Evolutionary conservation across 2,329 filamentous ascomycete genomes (phyloP).

Genomic region (Scedosporium apiospermum): DNA sequence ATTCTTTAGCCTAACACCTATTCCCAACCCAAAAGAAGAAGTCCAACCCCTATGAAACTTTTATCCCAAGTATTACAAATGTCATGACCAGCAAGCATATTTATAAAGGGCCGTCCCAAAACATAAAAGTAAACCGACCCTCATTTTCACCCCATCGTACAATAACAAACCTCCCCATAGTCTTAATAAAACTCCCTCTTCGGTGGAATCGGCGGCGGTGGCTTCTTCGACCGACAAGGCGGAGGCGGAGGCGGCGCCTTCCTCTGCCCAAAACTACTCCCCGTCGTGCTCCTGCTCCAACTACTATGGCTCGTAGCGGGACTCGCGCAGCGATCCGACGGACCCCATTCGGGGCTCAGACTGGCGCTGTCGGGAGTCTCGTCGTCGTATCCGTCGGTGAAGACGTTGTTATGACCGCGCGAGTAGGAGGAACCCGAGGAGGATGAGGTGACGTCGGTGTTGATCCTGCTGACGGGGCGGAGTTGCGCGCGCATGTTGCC

Average conservation of each 20-base stretch:
- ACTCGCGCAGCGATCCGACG: constrained; percentile 37
- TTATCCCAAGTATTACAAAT: too few species aligned
- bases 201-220: constrained; percentile 21
- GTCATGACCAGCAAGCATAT: too few species aligned
- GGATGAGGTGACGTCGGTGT: constrained; percentile 22
- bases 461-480: constrained; percentile 35
- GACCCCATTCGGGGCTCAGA: constrained; percentile 29
- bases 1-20: too few species aligned
- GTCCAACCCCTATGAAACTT: too few species aligned
- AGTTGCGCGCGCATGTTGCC: constrained; percentile 12
- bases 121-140: too few species aligned
- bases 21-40: too few species aligned
- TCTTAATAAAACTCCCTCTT: constrained; percentile 2
- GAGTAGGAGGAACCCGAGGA: constrained; percentile 9
- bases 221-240: constrained; percentile 36
- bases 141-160: too few species aligned
- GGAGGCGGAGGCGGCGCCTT: constrained; percentile 47
- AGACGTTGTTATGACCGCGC: constrained; percentile 30
- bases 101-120: too few species aligned
- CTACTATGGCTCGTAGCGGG: constrained; percentile 38
- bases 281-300: constrained; percentile 21
- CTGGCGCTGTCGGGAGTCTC: constrained; percentile 40
- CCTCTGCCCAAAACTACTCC: constrained; percentile 27
- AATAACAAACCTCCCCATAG: background rate
- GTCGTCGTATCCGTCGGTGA: constrained; percentile 37